Evolutionary conservation across 1,284 basidiomycete genomes (phyloP), one percentile per base, ranked within the genome.

Genomic region (Apiotrichum gracile): DNA sequence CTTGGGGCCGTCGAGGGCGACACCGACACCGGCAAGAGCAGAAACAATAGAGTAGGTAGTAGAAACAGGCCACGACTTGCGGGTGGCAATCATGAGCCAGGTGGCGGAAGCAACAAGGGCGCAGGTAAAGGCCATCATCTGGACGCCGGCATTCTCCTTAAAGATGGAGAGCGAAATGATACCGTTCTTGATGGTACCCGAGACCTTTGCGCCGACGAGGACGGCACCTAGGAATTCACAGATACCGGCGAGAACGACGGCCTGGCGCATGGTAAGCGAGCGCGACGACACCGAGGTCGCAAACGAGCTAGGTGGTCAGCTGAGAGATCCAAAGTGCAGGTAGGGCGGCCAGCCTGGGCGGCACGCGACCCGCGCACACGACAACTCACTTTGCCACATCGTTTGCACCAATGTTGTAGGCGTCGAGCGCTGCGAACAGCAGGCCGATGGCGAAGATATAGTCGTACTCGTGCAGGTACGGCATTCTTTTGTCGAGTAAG

Each of bases 341-440:
- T 4, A 4, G 17, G 14, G 33, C 17, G 33, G 13, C 33, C 13
- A 17, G 37, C 21, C 2, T n/a, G 37, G 9, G 19, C 19, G 37
- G n/a, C 19, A 21, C 37, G 21, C 37, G 34, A 35, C 19, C n/a
- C 19, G 26, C 43, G 46, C 43, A 22, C 40, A 42, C 44, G 34
- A 14, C 29, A 22, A 52, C 51, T 43, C 40, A 52, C 51, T 67
- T 68, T 10, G 68, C 67, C 12, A 67, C 68, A 64, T 74, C 70
- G 63, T 76, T 77, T 25, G 75, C 63, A 63, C 78, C 78, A 51
- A 79, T 79, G 67, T 76, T 78, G 72, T 64, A 79, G 0, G 77
- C 76, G 55, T 79, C 78, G 35, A 79, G 69, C 6, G 68, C 64
- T 21, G 70, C 65, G 61, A 78, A 76, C 43, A 78, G 65, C 39